Evolutionary conservation across 345 rosid species (phyloP), one percentile per base, ranked within the genome.

Genomic region (Melaleuca alternifolia): DNA sequence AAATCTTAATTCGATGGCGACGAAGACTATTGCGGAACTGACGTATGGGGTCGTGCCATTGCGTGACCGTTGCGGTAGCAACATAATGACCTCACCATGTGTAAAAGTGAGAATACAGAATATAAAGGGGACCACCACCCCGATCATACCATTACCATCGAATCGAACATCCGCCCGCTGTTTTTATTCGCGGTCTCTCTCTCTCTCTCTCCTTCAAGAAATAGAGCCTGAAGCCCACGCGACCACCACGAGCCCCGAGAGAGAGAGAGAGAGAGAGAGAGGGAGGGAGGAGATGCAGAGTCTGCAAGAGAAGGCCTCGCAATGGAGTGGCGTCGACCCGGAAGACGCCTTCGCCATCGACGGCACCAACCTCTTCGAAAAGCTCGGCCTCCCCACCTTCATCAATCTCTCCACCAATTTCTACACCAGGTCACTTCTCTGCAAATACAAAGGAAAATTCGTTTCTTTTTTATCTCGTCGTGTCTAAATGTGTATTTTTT

Each of bases 301-400:
- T 37, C 92, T 97, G 84, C 99, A 96, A 52, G 94, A 95, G 88
- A 97, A 94, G 89, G 98, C 98, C 28, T 89, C 98, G 33, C 86
- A 91, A 83, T 95, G 95, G 97, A 97, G 99, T 89, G 98, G 99
- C 90, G 98, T 97, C 26, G 88, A 89, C 84, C 24, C 86, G 18
- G 93, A 92, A 30, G 98, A 97, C 77, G 98, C 98, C 1, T 96
- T 96, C 88, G 98, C 96, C 83, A 94, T 97, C 15, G 96, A 96
- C 90, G 84, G 90, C 26, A 91, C 95, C 89, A 95, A 96, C 89
- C 88, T 97, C 83, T 97, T 92, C 87, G 89, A 92, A 56, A 97
- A 94, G 85, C 92, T 97, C 24, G 98, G 98, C 84, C 98, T 97
- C 83, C 95, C 93, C 71, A 85, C 95, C 86, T 97, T 96, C 93